Evolutionary conservation across 805 yeast species (phyloP).

Genomic region (Starmerella ratchasimensis): DNA sequence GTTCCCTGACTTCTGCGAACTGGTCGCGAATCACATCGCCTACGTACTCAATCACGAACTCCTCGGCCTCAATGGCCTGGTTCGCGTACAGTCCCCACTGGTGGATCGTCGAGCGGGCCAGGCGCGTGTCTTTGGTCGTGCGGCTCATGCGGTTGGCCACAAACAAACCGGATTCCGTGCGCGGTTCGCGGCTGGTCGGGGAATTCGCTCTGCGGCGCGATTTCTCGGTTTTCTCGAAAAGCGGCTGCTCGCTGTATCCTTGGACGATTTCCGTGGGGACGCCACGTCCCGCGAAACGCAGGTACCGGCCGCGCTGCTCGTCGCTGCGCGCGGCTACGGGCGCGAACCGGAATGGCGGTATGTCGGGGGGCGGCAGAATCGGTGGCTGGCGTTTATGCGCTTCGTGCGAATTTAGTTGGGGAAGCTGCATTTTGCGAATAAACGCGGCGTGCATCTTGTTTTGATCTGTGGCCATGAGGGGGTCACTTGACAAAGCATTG

Average conservation of each 20-base stretch:
- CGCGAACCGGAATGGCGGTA: constrained; percentile 4
- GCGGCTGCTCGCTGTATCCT: constrained; percentile 7
- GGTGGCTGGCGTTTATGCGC: no score
- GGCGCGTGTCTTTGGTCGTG: constrained; percentile 86
- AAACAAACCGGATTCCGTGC: constrained; percentile 50
- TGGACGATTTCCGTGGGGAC: constrained; percentile 11
- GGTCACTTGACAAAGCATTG: no score
- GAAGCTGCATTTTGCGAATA: no score
- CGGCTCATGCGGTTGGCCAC: constrained; percentile 70
- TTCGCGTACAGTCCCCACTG: constrained; percentile 98
- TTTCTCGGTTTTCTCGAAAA: constrained; percentile 3
- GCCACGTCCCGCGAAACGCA: constrained; percentile 3
- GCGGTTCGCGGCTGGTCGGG: background rate
- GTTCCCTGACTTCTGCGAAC: constrained; percentile 85
- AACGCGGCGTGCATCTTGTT: no score
- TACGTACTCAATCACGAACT: constrained; percentile 95
- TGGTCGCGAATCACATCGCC: constrained; percentile 91
- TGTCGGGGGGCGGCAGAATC: no score
- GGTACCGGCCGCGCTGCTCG: constrained; percentile 9
- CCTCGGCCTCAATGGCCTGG: no score
- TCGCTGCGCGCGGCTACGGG: constrained; percentile 2
- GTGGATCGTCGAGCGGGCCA: constrained; percentile 92
- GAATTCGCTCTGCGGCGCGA: background rate
- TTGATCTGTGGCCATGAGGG: no score
- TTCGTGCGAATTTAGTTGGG: no score